These are phyloP conservation scores for Strigomonas galati DNA, from an alignment of 208 protist genomes.

Conservation along the genomic window DNA sequence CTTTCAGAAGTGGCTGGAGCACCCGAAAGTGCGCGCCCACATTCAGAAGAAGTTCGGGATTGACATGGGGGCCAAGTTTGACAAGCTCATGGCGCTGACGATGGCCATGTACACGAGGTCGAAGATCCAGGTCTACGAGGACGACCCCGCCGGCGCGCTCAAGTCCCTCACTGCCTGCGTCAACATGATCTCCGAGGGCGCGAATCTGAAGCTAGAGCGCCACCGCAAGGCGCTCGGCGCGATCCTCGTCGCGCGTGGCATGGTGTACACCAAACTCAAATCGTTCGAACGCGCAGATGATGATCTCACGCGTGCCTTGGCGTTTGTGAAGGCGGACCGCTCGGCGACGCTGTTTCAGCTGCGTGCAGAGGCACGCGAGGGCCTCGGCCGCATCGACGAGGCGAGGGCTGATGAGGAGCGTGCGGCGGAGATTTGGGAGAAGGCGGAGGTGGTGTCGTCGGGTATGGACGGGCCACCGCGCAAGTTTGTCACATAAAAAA, in stretches of 20 bases:
- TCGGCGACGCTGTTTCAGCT: slow-evolving; percentile 83
- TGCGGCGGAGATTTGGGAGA: slow-evolving; percentile 86
- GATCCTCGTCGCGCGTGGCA: slow-evolving; percentile 72
- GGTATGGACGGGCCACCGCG: slow-evolving; percentile 69
- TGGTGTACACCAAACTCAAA: slow-evolving; percentile 85
- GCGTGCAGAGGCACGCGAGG: slow-evolving; percentile 80
- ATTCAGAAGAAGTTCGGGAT: slow-evolving; percentile 86
- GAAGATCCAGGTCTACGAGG: slow-evolving; percentile 88
- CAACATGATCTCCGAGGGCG: slow-evolving; percentile 67
- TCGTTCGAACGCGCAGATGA: slow-evolving; percentile 75
- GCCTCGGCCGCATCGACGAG: slow-evolving; percentile 75
- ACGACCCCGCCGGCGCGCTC: slow-evolving; percentile 79
- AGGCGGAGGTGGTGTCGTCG: slow-evolving; percentile 73
- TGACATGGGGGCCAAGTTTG: slow-evolving; percentile 82
- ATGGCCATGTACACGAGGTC: slow-evolving; percentile 86
- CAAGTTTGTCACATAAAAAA: slow-evolving; percentile 77
- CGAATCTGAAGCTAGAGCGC: slow-evolving; percentile 56
- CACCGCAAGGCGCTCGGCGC: slow-evolving; percentile 83
- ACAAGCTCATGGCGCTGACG: slow-evolving; percentile 84
- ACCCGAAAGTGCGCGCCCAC: slow-evolving; percentile 86
- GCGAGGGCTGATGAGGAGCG: slow-evolving; percentile 78
- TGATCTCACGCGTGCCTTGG: slow-evolving; percentile 73
- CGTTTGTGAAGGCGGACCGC: slow-evolving; percentile 74
- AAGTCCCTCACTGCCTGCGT: slow-evolving; percentile 81
- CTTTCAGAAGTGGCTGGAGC: slow-evolving; percentile 89